These are phyloP conservation scores for Zarea fungicola DNA, from an alignment of 2,329 filamentous ascomycete genomes.

Conservation along the genomic window DNA sequence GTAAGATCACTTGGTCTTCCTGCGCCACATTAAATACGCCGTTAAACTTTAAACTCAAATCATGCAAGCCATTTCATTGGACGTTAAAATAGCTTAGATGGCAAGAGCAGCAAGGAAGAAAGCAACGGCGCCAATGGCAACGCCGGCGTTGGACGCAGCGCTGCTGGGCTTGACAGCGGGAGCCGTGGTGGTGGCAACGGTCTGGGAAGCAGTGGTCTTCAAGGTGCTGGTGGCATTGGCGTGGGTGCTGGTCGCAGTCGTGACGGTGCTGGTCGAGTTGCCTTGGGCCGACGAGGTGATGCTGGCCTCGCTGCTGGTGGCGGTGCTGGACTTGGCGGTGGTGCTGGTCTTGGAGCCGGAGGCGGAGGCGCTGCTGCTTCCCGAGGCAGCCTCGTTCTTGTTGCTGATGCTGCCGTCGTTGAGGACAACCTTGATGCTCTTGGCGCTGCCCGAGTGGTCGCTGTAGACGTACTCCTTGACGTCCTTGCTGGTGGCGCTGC, in stretches of 20 bases:
- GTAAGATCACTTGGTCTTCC: background rate
- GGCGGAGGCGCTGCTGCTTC: background rate
- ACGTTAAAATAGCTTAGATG: background rate
- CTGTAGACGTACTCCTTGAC: slow-evolving; percentile 49
- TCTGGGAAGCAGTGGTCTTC: slow-evolving; percentile 12
- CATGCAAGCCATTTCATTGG: background rate
- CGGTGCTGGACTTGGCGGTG: slow-evolving; percentile 21
- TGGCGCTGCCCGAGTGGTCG: slow-evolving; percentile 44
- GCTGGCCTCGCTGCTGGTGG: slow-evolving; percentile 17
- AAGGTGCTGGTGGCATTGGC: slow-evolving; percentile 19
- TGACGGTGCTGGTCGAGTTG: slow-evolving; percentile 6
- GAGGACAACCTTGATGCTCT: slow-evolving; percentile 45
- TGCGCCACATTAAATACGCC: background rate
- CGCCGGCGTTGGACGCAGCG: slow-evolving; percentile 18
- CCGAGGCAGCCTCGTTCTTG: slow-evolving; percentile 22
- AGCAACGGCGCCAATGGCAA: slow-evolving; percentile 13
- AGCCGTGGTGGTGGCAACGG: slow-evolving; percentile 11
- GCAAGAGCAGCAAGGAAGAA: slow-evolving; percentile 3
- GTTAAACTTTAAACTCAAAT: background rate
- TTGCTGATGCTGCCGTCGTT: slow-evolving; percentile 23
- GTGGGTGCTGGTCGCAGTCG: slow-evolving; percentile 12
- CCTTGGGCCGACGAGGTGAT: slow-evolving; percentile 15
- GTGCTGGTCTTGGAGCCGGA: slow-evolving; percentile 8
- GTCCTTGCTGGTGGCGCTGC: slow-evolving; percentile 30
- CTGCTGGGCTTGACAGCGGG: slow-evolving; percentile 11